phyloP scores from a whole-genome alignment of 768 basidiomycete species.

The Tephrocybe sp. region DNA sequence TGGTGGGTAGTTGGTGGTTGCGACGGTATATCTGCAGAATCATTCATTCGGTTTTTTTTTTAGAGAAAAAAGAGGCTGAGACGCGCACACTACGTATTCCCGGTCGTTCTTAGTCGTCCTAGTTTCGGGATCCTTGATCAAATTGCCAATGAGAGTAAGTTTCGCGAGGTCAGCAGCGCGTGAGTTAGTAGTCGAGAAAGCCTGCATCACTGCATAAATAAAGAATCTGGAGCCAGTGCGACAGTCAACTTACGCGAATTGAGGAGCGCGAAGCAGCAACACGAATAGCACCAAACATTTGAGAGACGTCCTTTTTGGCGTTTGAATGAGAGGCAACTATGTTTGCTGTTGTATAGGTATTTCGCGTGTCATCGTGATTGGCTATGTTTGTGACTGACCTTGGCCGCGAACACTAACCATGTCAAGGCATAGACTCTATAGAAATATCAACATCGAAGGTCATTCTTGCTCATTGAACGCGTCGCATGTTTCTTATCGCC shows the following conservation, averaged over 20 bases:
- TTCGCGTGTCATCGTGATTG: background rate
- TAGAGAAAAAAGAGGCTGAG: background rate
- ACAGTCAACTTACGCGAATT: conserved; percentile 43
- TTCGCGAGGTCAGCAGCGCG: conserved; percentile 67
- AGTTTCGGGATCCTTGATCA: conserved; percentile 69
- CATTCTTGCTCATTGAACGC: conserved; percentile 4
- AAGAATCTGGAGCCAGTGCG: conserved; percentile 1
- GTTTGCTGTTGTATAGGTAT: conserved; percentile 18
- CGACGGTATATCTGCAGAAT: conserved; percentile 65
- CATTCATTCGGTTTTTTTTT: background rate
- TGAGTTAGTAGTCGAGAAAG: conserved; percentile 59
- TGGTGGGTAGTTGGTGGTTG: conserved; percentile 61
- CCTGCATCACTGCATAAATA: conserved; percentile 31
- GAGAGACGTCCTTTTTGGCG: background rate
- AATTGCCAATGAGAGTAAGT: conserved; percentile 71
- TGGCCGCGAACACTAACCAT: conserved; percentile 34
- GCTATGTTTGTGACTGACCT: conserved; percentile 7
- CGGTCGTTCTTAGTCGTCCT: conserved; percentile 69
- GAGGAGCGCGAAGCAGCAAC: conserved; percentile 35
- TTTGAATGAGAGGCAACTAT: background rate
- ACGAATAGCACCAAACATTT: conserved; percentile 56
- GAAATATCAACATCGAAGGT: conserved; percentile 83
- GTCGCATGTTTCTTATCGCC: conserved; percentile 3
- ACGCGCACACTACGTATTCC: conserved; percentile 71
- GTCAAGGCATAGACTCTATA: conserved; percentile 90